phyloP scores from a whole-genome alignment of 1,139 yeast genomes.

The Zygoascus hellenicus region DNA sequence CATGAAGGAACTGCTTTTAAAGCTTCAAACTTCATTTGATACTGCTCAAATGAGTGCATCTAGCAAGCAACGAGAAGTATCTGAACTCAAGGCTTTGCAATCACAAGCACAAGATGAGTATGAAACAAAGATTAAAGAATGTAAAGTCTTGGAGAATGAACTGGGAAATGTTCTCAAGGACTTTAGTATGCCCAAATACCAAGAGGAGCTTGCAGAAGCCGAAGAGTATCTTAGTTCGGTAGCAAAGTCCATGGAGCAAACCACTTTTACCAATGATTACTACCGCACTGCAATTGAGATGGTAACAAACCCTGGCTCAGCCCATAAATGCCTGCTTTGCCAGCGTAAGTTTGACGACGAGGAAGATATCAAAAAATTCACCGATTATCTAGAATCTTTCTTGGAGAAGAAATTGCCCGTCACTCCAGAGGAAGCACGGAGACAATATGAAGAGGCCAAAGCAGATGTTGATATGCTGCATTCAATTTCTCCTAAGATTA shows the following conservation, averaged over 20 bases:
- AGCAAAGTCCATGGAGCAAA: slow-evolving; percentile 56
- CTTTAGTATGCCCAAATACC: slow-evolving; percentile 11
- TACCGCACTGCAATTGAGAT: slow-evolving; percentile 58
- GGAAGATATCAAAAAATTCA: slow-evolving; percentile 4
- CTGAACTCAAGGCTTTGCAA: slow-evolving; percentile 12
- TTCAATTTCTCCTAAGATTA: slow-evolving; percentile 22
- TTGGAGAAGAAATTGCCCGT: slow-evolving; percentile 5
- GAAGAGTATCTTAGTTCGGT: slow-evolving; percentile 58
- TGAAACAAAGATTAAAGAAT: slow-evolving; percentile 19
- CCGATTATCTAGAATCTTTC: slow-evolving; percentile 4
- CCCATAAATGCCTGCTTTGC: slow-evolving; percentile 60
- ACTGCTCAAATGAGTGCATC: not conserved
- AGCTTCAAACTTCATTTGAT: slow-evolving; percentile 9
- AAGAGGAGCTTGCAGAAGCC: slow-evolving; percentile 40
- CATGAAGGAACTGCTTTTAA: slow-evolving; percentile 1
- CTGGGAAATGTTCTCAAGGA: slow-evolving; percentile 19
- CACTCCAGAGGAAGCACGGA: slow-evolving; percentile 7
- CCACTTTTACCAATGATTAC: slow-evolving; percentile 59
- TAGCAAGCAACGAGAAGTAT: slow-evolving; percentile 2
- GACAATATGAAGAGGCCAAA: slow-evolving; percentile 25
- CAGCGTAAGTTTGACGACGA: slow-evolving; percentile 50
- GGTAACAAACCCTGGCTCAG: slow-evolving; percentile 39
- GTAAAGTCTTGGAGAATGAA: slow-evolving; percentile 19
- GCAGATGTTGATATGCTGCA: slow-evolving; percentile 34
- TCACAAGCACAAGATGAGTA: slow-evolving; percentile 16